A percentile compares a stretch with the other conserved stretches of the same genome.
Conservation (phyloP, 805 yeast species). For the Maudiozyma bulderi region DNA sequence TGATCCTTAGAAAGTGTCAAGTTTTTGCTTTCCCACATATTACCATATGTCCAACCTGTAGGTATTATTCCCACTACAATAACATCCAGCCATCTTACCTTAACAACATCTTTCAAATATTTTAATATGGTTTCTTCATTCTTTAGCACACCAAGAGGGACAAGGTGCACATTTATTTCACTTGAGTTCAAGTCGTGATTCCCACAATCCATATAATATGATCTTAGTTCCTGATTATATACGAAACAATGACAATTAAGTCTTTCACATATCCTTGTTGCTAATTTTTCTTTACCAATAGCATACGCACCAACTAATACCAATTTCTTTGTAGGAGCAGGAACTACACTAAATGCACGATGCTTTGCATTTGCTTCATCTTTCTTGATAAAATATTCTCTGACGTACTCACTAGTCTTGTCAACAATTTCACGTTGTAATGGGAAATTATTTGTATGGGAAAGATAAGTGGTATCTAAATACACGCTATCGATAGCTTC, state of each 20-base stretch:
- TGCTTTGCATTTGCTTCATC: not conserved
- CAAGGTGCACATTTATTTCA: constrained; percentile 47
- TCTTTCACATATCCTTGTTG: constrained; percentile 49
- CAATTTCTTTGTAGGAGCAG: constrained; percentile 6
- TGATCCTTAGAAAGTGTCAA: constrained; percentile 9
- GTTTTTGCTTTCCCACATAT: constrained; percentile 9
- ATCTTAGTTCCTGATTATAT: constrained; percentile 6
- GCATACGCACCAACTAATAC: constrained; percentile 74
- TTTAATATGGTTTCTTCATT: constrained; percentile 26
- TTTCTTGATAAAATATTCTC: constrained; percentile 2
- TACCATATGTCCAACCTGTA: constrained; percentile 78
- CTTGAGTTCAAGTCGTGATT: not conserved
- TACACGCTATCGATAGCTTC: constrained; percentile 50
- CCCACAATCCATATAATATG: constrained; percentile 1
- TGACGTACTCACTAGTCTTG: constrained; percentile 46
- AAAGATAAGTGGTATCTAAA: constrained; percentile 86
- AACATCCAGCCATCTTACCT: constrained; percentile 9
- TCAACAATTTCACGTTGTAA: constrained; percentile 60
- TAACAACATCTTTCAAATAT: constrained; percentile 12
- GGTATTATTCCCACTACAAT: constrained; percentile 66
- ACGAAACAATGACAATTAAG: constrained; percentile 45
- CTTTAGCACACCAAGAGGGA: constrained; percentile 52
- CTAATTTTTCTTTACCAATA: constrained; percentile 86
- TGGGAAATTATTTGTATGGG: constrained; percentile 65
- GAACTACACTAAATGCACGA: not conserved